A percentile compares a stretch with the other conserved stretches of the same genome.
Evolutionary conservation across 306 rosid genomes (phyloP).

Genomic region (Crotalaria pallida): DNA sequence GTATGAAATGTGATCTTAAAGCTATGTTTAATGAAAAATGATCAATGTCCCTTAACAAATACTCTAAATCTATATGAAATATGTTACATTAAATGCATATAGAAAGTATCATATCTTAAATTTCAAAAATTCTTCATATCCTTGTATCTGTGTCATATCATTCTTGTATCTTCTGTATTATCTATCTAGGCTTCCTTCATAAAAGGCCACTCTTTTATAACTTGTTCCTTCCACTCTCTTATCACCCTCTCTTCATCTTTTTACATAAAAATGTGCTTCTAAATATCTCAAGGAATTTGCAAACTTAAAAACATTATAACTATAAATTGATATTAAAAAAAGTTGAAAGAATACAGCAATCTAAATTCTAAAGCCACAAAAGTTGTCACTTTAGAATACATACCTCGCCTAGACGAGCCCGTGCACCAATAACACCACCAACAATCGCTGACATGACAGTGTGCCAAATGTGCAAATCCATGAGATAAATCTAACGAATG

Average conservation of each 20-base stretch:
- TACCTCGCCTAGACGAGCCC: slow-evolving; percentile 97
- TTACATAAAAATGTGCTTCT: background rate
- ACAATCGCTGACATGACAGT: slow-evolving; percentile 83
- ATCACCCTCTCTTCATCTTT: background rate
- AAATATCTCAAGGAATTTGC: background rate
- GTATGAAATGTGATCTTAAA: no score
- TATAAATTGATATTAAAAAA: background rate
- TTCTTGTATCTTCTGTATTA: no score
- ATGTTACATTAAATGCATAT: no score
- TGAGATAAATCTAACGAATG: slow-evolving; percentile 78
- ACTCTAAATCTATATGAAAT: no score
- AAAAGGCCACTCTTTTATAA: background rate
- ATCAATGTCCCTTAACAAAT: no score
- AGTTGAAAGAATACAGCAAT: background rate
- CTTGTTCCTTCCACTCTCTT: background rate
- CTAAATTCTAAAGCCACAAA: background rate
- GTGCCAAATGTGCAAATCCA: slow-evolving; percentile 95
- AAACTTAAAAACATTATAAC: background rate
- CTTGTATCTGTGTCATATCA: no score
- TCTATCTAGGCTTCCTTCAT: no score
- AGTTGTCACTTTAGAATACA: background rate
- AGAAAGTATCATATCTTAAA: no score
- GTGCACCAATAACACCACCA: slow-evolving; percentile 96
- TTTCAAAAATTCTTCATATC: no score
- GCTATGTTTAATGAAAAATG: no score